phyloP scores from a whole-genome alignment of 768 basidiomycete species.

The Krasilnikovozyma curviuscula region DNA sequence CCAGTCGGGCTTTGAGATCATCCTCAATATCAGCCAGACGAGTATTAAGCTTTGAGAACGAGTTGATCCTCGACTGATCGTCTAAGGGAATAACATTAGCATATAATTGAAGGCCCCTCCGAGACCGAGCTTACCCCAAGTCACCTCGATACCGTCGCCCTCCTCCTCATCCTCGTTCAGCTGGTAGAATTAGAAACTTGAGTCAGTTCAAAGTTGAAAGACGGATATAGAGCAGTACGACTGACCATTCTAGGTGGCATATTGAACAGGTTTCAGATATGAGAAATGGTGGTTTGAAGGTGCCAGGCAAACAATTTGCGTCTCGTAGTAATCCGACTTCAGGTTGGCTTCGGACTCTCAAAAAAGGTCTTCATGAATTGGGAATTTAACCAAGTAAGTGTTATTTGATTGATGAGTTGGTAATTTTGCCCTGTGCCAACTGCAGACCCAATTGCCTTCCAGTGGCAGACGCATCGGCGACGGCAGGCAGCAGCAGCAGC shows the following conservation, averaged over 20 bases:
- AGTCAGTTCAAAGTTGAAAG: not conserved
- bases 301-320: no score
- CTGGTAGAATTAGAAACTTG: not conserved
- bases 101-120: not conserved
- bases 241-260: conserved; percentile 5
- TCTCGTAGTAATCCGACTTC: no score
- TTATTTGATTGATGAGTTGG: no score
- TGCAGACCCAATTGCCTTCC: no score
- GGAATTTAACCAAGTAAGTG: no score
- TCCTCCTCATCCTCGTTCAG: conserved; percentile 4
- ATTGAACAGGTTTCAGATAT: not conserved
- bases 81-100: conserved; percentile 29
- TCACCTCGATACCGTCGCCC: conserved; percentile 11
- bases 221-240: not conserved
- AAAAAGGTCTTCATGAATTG: no score
- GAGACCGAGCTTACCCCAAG: conserved; percentile 6
- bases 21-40: conserved; percentile 53
- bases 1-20: conserved; percentile 22
- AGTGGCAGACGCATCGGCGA: no score
- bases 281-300: not conserved
- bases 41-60: conserved; percentile 77
- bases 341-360: no score
- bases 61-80: conserved; percentile 78
- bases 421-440: no score
- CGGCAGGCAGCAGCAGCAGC: no score